Evolutionary conservation across 2,329 filamentous ascomycete species (phyloP), one percentile per base, ranked within the genome.

Genomic region (Myriosclerotinia curreyana): DNA sequence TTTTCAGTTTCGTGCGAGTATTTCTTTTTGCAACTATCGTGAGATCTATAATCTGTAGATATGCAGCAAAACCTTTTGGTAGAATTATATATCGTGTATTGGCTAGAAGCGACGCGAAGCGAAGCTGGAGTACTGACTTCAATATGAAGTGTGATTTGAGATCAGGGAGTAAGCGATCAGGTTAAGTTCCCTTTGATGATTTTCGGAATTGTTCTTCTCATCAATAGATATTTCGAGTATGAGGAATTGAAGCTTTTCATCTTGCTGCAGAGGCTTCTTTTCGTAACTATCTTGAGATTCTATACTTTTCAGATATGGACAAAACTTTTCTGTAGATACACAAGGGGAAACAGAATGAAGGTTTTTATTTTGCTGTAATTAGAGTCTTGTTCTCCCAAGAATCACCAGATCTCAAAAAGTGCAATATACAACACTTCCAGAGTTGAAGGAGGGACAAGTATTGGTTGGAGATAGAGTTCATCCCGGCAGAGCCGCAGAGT

Each of bases 371-470:
- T 12, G 28, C 8, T 3, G 28, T 2, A n/a, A n/a, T n/a, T n/a
- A 51, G 15, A 7, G 15, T 28, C 1, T 17, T 5, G 20, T 51
- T n/a, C 34, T 12, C 0, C 0, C 0, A 8, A 52, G 1, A 36
- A 53, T 53, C 51, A n/a, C 20, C 4, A 36, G 51, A 52, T 52
- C 20, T 22, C 3, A 12, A 15, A 36, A 31, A 36, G 36, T 5
- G 34, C 36, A 31, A 53, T 15, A 38, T 53, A 20, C 51, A 53
- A 53, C 51, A 53, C 11, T 53, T 3, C 14, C 31, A 36, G 31
- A 31, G 9, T 15, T 7, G 20, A 15, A 15, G 6, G 5, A 36
- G 14, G 20, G 11, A 6, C 12, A 38, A n/a, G 5, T 46, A 46
- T 53, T 53, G 51, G 11, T 9, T 36, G 20, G 11, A n/a, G 31